Percentiles rank a stretch among this genome's conserved stretches.
Evolutionary conservation across 805 yeast species (phyloP).

Genomic region (Candida ponderosae): DNA sequence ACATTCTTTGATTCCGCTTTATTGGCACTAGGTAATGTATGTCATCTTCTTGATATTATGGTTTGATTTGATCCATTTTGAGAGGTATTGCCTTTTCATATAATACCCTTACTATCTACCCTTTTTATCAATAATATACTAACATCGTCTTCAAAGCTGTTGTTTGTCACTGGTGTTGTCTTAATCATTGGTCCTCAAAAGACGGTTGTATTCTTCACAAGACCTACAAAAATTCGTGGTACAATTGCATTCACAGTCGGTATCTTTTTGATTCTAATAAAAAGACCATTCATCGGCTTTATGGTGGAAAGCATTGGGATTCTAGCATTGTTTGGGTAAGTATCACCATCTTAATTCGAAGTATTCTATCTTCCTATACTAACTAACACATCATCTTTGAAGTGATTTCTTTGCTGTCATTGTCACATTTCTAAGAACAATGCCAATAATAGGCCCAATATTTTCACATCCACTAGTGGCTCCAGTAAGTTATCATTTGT

Average conservation of each 20-base stretch:
- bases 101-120: constrained; percentile 1
- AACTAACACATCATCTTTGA: background rate
- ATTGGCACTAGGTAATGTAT: constrained; percentile 79
- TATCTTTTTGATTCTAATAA: constrained; percentile 62
- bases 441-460: constrained; percentile 83
- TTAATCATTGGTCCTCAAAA: constrained; percentile 84
- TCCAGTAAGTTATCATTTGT: constrained; percentile 34
- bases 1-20: constrained; percentile 85
- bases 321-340: constrained; percentile 62
- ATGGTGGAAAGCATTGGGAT: constrained; percentile 84
- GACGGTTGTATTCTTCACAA: constrained; percentile 72
- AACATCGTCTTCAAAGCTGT: constrained; percentile 5
- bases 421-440: constrained; percentile 74
- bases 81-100: no score
- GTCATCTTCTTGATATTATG: constrained; percentile 37
- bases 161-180: constrained; percentile 56
- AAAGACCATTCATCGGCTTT: constrained; percentile 80
- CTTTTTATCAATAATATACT: background rate
- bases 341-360: constrained; percentile 2
- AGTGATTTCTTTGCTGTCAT: constrained; percentile 87
- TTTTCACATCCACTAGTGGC: constrained; percentile 77
- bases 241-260: constrained; percentile 75
- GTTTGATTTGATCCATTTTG: no score
- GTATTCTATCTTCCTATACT: background rate
- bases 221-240: constrained; percentile 84